phyloP scores from a whole-genome alignment of 495 filamentous ascomycete genomes.

The Barbatosphaeria neglecta region DNA sequence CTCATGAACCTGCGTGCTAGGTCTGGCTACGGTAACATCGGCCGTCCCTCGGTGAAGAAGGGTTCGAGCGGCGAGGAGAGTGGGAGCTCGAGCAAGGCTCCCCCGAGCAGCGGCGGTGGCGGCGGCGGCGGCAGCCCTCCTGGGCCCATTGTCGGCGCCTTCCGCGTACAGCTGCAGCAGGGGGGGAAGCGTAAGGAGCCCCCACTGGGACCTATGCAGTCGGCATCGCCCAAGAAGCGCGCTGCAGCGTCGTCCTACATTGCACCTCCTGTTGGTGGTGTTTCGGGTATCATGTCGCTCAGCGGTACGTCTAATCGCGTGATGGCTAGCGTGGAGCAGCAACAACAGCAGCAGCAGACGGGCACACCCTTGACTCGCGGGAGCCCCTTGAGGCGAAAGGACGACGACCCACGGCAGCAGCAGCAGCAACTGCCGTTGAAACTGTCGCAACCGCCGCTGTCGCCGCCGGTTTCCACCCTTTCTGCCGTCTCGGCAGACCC shows the following conservation, averaged over 20 bases:
- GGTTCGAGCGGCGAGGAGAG: not conserved
- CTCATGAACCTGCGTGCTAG: constrained; percentile 24
- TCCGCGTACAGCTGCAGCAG: not conserved
- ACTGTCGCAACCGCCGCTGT: too few relatives aligned
- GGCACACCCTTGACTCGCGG: too few relatives aligned
- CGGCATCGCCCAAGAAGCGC: not conserved
- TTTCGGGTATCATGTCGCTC: too few relatives aligned
- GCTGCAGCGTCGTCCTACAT: not conserved
- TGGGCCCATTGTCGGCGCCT: not conserved
- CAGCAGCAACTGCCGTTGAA: too few relatives aligned
- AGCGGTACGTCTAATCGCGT: too few relatives aligned
- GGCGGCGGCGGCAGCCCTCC: not conserved
- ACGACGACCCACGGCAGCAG: too few relatives aligned
- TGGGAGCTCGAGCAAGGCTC: not conserved
- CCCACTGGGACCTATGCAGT: not conserved
- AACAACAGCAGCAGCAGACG: too few relatives aligned
- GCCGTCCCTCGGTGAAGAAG: constrained; percentile 30
- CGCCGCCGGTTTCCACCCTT: too few relatives aligned
- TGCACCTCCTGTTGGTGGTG: too few relatives aligned
- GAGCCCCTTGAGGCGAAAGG: too few relatives aligned
- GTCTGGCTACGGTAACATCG: constrained; percentile 35
- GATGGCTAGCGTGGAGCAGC: too few relatives aligned
- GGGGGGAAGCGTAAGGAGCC: constrained; percentile 8
- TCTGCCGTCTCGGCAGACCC: too few relatives aligned
- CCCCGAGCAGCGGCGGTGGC: not conserved